phyloP scores from a whole-genome alignment of 2,329 filamentous ascomycete genomes.

The Bipolaris oryzae region DNA sequence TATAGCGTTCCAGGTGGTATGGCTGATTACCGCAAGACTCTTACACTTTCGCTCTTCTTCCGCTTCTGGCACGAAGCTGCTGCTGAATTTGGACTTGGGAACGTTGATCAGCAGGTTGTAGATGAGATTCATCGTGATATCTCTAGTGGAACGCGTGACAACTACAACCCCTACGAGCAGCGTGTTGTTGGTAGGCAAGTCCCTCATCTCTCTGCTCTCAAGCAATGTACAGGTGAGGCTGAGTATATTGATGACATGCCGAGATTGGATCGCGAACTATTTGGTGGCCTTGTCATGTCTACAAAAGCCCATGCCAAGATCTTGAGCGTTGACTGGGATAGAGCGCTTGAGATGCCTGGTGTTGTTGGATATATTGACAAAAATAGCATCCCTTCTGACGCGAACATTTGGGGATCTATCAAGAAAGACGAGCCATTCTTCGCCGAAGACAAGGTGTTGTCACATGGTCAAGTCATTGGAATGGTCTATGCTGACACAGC shows the following conservation, averaged over 20 bases:
- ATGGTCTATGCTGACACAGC: constrained; percentile 82
- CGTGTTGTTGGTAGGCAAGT: constrained; percentile 82
- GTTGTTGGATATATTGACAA: constrained; percentile 85
- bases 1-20: constrained; percentile 94
- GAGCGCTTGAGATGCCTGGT: constrained; percentile 82
- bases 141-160: constrained; percentile 78
- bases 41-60: constrained; percentile 93
- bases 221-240: constrained; percentile 90
- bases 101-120: constrained; percentile 72
- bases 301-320: constrained; percentile 87
- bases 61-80: constrained; percentile 94
- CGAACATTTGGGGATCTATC: constrained; percentile 91
- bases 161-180: constrained; percentile 78
- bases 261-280: constrained; percentile 79
- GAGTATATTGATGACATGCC: constrained; percentile 96
- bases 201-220: constrained; percentile 85
- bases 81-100: constrained; percentile 60
- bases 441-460: constrained; percentile 83
- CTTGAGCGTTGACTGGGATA: constrained; percentile 73
- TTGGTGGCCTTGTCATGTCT: constrained; percentile 85
- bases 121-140: constrained; percentile 83
- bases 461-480: constrained; percentile 88
- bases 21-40: constrained; percentile 89
- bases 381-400: constrained; percentile 75
- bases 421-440: constrained; percentile 84